Evolutionary conservation across 1,139 yeast species (phyloP).

Genomic region (Yamadazyma trypodendri): DNA sequence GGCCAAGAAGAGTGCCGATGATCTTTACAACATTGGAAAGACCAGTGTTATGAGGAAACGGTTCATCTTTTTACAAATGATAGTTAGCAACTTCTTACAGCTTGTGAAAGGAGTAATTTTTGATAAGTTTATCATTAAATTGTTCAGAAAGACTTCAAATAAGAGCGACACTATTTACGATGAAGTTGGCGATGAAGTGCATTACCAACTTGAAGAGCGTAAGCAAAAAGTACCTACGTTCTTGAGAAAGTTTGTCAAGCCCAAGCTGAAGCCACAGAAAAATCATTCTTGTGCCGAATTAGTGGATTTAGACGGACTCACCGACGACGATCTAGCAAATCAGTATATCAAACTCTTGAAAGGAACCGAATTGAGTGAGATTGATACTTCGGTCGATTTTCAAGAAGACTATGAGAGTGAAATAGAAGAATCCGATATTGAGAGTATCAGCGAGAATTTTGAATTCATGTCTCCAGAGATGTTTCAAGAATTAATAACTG

Average conservation of each 20-base stretch:
- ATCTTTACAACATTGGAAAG: conserved; percentile 14
- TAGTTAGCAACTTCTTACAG: conserved; percentile 22
- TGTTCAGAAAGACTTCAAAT: conserved; percentile 1
- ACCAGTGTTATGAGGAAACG: conserved; percentile 25
- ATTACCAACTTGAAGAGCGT: conserved; percentile 23
- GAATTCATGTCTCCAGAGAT: conserved; percentile 35
- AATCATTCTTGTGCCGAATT: conserved; percentile 6
- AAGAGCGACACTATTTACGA: conserved; percentile 6
- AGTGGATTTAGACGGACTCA: conserved; percentile 22
- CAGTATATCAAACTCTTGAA: conserved; percentile 26
- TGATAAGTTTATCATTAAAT: conserved; percentile 9
- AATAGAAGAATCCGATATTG: conserved; percentile 14
- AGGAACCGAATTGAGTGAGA: conserved; percentile 38
- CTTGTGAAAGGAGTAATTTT: conserved; percentile 23
- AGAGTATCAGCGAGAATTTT: conserved; percentile 20
- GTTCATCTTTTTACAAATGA: conserved; percentile 17
- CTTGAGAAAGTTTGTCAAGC: conserved; percentile 22
- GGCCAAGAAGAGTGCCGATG: conserved; percentile 6
- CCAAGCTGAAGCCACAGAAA: conserved; percentile 10
- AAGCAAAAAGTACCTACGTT: conserved; percentile 25
- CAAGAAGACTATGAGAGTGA: conserved; percentile 12
- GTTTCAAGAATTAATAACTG: conserved; percentile 27
- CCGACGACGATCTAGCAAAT: conserved; percentile 22
- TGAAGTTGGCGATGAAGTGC: conserved; percentile 17
- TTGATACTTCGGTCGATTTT: conserved; percentile 49